Conservation (phyloP, 1,284 basidiomycete genomes). For the Cutaneotrichosporon sp. region DNA sequence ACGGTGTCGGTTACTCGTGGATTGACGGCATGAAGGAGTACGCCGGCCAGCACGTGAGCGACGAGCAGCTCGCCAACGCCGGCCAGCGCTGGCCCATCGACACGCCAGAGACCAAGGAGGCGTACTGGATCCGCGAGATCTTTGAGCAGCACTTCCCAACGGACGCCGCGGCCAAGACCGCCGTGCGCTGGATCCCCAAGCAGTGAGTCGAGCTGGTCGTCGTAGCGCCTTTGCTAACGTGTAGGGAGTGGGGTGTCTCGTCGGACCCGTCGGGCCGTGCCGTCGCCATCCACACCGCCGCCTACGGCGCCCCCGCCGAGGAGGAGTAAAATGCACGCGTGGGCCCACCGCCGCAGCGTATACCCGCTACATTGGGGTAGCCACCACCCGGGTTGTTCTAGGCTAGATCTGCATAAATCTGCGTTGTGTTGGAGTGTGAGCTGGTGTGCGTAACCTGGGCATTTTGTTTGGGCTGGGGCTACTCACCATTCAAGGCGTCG, state of each 20-base stretch:
- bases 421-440: too few relatives aligned
- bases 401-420: too few relatives aligned
- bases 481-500: too few relatives aligned
- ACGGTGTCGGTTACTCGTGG: constrained; percentile 99
- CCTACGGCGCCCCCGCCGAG: constrained; percentile 54
- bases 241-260: constrained; percentile 86
- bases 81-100: constrained; percentile 71
- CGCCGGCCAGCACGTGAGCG: constrained; percentile 67
- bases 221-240: not conserved
- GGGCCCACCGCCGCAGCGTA: too few relatives aligned
- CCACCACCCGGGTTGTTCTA: too few relatives aligned
- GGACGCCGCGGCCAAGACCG: constrained; percentile 82
- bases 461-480: too few relatives aligned
- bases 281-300: constrained; percentile 91
- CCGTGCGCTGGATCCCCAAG: constrained; percentile 60
- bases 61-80: constrained; percentile 72
- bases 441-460: too few relatives aligned
- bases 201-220: not conserved
- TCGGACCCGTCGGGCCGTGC: constrained; percentile 91
- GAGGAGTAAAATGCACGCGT: too few relatives aligned
- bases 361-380: too few relatives aligned
- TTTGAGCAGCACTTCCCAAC: constrained; percentile 87
- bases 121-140: constrained; percentile 87
- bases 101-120: constrained; percentile 95
- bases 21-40: constrained; percentile 97